Percentiles rank a stretch among this genome's conserved stretches.
Evolutionary conservation across 2,329 filamentous ascomycete species (phyloP).

Genomic region (Whalleya microplaca): DNA sequence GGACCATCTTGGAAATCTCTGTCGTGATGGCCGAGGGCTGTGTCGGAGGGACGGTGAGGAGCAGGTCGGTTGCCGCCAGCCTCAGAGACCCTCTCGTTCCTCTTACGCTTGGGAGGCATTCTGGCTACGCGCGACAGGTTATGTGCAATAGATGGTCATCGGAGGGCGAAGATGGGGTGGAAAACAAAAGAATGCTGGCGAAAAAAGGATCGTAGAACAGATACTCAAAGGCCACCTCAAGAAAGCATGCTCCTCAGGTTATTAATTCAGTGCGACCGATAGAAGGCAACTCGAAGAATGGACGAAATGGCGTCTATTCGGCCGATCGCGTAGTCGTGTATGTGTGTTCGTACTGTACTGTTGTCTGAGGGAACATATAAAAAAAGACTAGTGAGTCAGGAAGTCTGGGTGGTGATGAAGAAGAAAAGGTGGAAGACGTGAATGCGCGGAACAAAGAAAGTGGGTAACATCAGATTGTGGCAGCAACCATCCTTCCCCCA

Average conservation of each 20-base stretch:
- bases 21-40: slow-evolving; percentile 60
- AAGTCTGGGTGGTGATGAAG: slow-evolving; percentile 4
- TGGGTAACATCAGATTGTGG: slow-evolving; percentile 27
- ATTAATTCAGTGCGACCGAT: slow-evolving; percentile 9
- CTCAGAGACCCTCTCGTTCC: slow-evolving; percentile 56
- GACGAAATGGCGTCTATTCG: neutral
- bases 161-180: slow-evolving; percentile 13
- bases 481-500: slow-evolving; percentile 29
- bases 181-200: slow-evolving; percentile 22
- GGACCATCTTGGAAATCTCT: slow-evolving; percentile 51
- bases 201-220: slow-evolving; percentile 19
- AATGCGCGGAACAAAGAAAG: slow-evolving; percentile 24
- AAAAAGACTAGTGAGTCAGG: neutral
- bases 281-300: neutral
- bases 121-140: slow-evolving; percentile 26
- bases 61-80: slow-evolving; percentile 56
- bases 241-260: slow-evolving; percentile 24
- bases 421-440: slow-evolving; percentile 14
- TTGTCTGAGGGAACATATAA: slow-evolving; percentile 9
- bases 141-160: slow-evolving; percentile 30
- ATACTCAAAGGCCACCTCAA: slow-evolving; percentile 22
- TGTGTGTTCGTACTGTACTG: no score
- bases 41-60: slow-evolving; percentile 65
- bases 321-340: slow-evolving; percentile 1
- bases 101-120: slow-evolving; percentile 66